A percentile compares a stretch with the other conserved stretches of the same genome.
These are phyloP conservation scores for Endocladia muricata DNA, from an alignment of 31 red algal genomes.

Conservation along the genomic window DNA sequence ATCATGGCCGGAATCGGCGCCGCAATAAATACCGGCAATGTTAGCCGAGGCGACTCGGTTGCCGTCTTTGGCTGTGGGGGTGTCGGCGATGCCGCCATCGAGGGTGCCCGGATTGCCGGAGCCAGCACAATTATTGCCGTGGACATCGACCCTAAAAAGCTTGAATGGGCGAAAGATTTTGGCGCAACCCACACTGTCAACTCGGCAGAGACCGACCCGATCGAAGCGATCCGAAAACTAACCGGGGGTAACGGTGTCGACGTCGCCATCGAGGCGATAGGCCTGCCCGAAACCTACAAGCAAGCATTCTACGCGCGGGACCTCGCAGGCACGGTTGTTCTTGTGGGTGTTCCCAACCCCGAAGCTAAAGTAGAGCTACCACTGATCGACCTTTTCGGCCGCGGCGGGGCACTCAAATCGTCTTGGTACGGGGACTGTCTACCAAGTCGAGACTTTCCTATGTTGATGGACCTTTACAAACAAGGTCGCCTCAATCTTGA, in stretches of 20 bases:
- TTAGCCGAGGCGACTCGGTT: constrained; percentile 51
- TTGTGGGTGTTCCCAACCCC: too few relatives aligned
- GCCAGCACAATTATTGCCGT: constrained; percentile 54
- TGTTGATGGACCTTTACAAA: constrained; percentile 58
- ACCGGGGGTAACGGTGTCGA: constrained; percentile 55
- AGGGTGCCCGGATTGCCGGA: constrained; percentile 55
- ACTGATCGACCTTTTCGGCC: constrained; percentile 55
- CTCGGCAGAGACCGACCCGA: constrained; percentile 19
- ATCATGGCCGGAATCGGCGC: constrained; percentile 73
- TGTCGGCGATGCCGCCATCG: constrained; percentile 55
- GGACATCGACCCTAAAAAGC: constrained; percentile 51
- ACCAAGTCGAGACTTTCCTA: constrained; percentile 43
- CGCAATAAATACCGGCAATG: constrained; percentile 54
- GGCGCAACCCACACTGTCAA: constrained; percentile 71
- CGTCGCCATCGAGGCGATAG: constrained; percentile 69
- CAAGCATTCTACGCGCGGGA: too few relatives aligned
- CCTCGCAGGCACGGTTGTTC: too few relatives aligned
- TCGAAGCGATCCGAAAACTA: constrained; percentile 33
- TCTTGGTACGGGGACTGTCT: constrained; percentile 52
- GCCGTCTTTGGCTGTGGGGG: constrained; percentile 65
- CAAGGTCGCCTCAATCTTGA: constrained; percentile 52
- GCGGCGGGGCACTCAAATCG: constrained; percentile 41
- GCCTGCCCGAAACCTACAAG: too few relatives aligned
- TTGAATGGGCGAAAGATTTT: constrained; percentile 28
- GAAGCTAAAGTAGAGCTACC: constrained; percentile 36